phyloP scores from a whole-genome alignment of 805 yeast genomes.

The Yueomyces sinensis region DNA sequence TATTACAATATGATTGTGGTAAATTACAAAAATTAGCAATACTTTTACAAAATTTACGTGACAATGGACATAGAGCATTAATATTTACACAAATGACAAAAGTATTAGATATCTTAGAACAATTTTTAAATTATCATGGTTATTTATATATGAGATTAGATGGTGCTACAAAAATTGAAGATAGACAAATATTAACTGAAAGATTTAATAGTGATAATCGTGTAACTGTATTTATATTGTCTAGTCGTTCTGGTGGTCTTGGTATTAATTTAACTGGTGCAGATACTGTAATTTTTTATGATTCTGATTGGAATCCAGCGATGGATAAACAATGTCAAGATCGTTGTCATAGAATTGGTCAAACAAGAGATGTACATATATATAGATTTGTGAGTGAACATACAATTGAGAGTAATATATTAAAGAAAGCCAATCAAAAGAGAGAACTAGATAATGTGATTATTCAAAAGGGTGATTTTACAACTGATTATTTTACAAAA shows the following conservation, averaged over 20 bases:
- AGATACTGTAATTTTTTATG: conserved; percentile 95
- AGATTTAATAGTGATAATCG: conserved; percentile 76
- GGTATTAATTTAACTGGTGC: conserved; percentile 98
- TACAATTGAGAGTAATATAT: conserved; percentile 90
- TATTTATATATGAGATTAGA: conserved; percentile 89
- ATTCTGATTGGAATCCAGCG: conserved; percentile 98
- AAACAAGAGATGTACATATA: conserved; percentile 93
- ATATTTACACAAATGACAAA: conserved; percentile 98
- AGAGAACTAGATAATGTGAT: conserved; percentile 87
- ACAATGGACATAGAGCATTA: conserved; percentile 84
- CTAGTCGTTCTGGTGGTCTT: conserved; percentile 95
- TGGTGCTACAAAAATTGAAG: conserved; percentile 96
- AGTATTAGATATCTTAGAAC: conserved; percentile 85
- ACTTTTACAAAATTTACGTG: conserved; percentile 61
- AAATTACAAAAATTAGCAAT: conserved; percentile 77
- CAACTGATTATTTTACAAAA: conserved; percentile 89
- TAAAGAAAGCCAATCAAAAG: conserved; percentile 89
- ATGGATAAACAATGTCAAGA: conserved; percentile 99
- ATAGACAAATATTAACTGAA: conserved; percentile 88
- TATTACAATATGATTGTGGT: conserved; percentile 93
- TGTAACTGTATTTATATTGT: conserved; percentile 81
- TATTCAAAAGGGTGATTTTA: conserved; percentile 95
- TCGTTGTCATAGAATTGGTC: conserved; percentile 98
- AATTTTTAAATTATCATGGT: conserved; percentile 87
- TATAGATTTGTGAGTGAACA: conserved; percentile 91